A percentile compares a stretch with the other conserved stretches of the same genome.
phyloP scores from a whole-genome alignment of 495 filamentous ascomycete species.

The Choiromyces venosus region DNA sequence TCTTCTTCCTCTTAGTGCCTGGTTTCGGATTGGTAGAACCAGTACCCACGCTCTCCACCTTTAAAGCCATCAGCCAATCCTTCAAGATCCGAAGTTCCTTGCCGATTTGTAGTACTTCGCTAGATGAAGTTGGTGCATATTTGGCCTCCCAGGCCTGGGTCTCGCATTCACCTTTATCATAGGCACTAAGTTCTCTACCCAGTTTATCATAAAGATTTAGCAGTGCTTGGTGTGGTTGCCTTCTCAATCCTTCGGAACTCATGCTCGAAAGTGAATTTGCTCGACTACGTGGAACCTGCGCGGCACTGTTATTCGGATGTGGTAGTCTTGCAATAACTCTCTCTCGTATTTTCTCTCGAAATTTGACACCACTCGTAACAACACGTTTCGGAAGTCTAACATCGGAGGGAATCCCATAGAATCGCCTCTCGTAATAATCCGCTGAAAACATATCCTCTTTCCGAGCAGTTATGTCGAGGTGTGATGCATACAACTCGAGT shows the following conservation, averaged over 20 bases:
- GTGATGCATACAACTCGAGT: slow-evolving; percentile 5
- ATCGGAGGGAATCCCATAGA: slow-evolving; percentile 27
- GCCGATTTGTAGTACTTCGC: slow-evolving; percentile 70
- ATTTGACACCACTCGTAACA: slow-evolving; percentile 39
- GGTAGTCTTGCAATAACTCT: slow-evolving; percentile 31
- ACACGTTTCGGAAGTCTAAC: slow-evolving; percentile 41
- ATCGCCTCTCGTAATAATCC: slow-evolving; percentile 23
- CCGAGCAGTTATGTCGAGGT: slow-evolving; percentile 49
- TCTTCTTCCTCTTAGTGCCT: slow-evolving; percentile 43
- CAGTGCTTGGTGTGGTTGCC: slow-evolving; percentile 38
- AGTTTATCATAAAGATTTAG: slow-evolving; percentile 57
- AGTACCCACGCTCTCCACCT: slow-evolving; percentile 60
- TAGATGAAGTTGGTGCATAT: slow-evolving; percentile 66
- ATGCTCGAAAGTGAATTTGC: slow-evolving; percentile 43
- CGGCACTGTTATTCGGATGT: slow-evolving; percentile 24
- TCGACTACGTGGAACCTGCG: slow-evolving; percentile 47
- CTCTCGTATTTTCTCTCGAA: slow-evolving; percentile 40
- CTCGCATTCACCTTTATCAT: slow-evolving; percentile 74
- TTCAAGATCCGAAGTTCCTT: slow-evolving; percentile 64
- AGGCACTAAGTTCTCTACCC: slow-evolving; percentile 60
- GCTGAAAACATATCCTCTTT: slow-evolving; percentile 46
- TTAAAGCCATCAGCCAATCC: slow-evolving; percentile 77
- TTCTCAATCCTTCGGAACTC: slow-evolving; percentile 23
- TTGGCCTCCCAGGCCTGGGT: slow-evolving; percentile 72
- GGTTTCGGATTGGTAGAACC: slow-evolving; percentile 6